A percentile compares a stretch with the other conserved stretches of the same genome.
phyloP scores from a whole-genome alignment of 2,329 filamentous ascomycete genomes.

The Penicillium sp. region DNA sequence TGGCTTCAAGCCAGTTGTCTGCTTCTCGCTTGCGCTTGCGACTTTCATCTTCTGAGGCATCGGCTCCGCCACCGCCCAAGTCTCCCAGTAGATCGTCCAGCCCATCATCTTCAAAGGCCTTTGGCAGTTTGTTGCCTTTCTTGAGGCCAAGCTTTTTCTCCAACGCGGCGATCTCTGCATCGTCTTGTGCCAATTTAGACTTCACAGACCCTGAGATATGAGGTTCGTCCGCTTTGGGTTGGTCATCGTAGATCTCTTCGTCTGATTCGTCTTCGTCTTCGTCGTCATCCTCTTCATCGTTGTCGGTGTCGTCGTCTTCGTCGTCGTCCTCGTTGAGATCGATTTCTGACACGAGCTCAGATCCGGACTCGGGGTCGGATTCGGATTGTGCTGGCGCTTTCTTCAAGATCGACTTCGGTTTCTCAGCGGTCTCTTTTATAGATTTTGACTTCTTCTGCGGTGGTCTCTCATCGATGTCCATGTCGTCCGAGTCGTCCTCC shows the following conservation, averaged over 20 bases:
- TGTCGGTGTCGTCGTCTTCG: conserved; percentile 18
- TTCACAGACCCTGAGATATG: conserved; percentile 49
- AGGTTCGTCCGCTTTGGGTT: conserved; percentile 9
- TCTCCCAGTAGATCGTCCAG: conserved; percentile 76
- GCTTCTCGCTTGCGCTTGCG: conserved; percentile 64
- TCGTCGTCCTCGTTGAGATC: conserved; percentile 21
- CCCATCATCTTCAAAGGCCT: conserved; percentile 78
- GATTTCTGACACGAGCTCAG: neutral
- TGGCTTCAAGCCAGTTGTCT: conserved; percentile 60
- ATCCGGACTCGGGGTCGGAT: neutral
- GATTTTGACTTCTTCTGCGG: conserved; percentile 23
- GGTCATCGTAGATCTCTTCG: conserved; percentile 20
- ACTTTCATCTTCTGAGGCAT: conserved; percentile 52
- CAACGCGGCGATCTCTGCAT: conserved; percentile 81
- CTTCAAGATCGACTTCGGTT: conserved; percentile 41
- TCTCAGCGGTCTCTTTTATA: conserved; percentile 21
- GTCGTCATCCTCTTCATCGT: conserved; percentile 21
- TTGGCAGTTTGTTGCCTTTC: conserved; percentile 71
- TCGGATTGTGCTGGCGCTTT: conserved; percentile 29
- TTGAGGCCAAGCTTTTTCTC: conserved; percentile 87
- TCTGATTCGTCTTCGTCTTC: conserved; percentile 24
- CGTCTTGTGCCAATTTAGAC: conserved; percentile 73
- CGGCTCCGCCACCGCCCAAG: conserved; percentile 57
- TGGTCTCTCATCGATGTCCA: conserved; percentile 19
- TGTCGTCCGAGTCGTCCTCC: conserved; percentile 28